phyloP scores from a whole-genome alignment of 2,329 filamentous ascomycete genomes.

The Pseudogymnoascus sp. region DNA sequence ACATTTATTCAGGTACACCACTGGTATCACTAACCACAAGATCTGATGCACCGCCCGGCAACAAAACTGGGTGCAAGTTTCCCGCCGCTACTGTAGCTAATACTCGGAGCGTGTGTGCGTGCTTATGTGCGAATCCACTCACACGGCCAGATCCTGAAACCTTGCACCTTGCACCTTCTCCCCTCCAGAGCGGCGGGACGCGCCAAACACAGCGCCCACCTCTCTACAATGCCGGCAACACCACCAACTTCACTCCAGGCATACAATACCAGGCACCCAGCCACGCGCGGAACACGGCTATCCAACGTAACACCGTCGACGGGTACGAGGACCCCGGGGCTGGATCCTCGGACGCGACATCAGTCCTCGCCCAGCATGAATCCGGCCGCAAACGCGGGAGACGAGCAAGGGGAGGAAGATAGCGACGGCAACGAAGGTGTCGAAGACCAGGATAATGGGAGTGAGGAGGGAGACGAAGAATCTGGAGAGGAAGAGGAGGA shows the following conservation, averaged over 20 bases:
- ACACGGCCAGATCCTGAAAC: neutral
- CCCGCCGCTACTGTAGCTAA: neutral
- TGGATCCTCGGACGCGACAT: neutral
- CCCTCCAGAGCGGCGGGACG: neutral
- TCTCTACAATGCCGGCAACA: neutral
- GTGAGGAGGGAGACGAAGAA: conserved; percentile 15
- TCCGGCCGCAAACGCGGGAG: conserved; percentile 12
- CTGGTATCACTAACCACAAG: neutral
- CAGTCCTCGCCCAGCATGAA: neutral
- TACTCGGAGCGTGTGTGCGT: neutral
- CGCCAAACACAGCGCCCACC: neutral
- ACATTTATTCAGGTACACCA: neutral
- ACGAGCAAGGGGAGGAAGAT: conserved; percentile 11
- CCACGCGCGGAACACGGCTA: neutral
- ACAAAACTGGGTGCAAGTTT: neutral
- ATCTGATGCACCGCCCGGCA: neutral
- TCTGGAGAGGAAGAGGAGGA: conserved; percentile 17
- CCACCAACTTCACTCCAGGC: neutral
- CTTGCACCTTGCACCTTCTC: neutral
- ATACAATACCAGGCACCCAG: conserved; percentile 2
- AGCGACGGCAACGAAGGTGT: conserved; percentile 16
- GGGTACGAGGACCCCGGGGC: neutral
- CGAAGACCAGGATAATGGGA: conserved; percentile 13
- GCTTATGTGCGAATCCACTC: neutral
- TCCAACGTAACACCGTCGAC: neutral